A percentile compares a stretch with the other conserved stretches of the same genome.
phyloP scores from a whole-genome alignment of 805 yeast genomes.

The Ogataea allantospora region DNA sequence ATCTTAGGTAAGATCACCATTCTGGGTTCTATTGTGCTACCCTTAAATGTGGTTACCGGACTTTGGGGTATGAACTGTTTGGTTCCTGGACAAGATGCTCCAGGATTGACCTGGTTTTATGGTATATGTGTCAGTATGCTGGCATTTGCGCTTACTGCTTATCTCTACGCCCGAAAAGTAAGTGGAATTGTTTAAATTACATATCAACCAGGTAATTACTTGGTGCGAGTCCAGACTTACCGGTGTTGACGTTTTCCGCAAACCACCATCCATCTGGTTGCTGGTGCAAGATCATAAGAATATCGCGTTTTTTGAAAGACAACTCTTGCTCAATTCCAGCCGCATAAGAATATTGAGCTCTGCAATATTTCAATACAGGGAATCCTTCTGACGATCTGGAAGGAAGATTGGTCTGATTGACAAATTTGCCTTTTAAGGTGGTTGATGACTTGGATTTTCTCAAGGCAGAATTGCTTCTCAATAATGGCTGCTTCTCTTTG shows the following conservation, averaged over 20 bases:
- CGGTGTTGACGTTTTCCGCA: constrained; percentile 50
- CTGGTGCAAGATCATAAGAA: constrained; percentile 49
- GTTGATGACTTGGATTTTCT: constrained; percentile 33
- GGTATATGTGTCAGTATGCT: constrained; percentile 47
- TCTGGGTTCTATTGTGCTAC: constrained; percentile 91
- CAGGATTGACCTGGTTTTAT: constrained; percentile 67
- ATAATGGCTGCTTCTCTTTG: neutral
- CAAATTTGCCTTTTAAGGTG: constrained; percentile 22
- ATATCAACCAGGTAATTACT: constrained; percentile 49
- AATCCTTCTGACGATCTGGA: constrained; percentile 50
- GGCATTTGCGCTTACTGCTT: constrained; percentile 45
- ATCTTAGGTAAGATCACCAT: constrained; percentile 91
- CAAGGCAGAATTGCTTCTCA: constrained; percentile 15
- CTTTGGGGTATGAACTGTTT: constrained; percentile 98
- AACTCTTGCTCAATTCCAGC: constrained; percentile 63
- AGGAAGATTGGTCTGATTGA: constrained; percentile 40
- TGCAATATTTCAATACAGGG: constrained; percentile 48
- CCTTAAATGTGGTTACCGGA: constrained; percentile 94
- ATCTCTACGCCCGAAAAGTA: constrained; percentile 46
- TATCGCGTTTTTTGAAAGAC: constrained; percentile 56
- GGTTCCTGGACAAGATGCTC: constrained; percentile 85
- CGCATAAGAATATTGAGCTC: constrained; percentile 56
- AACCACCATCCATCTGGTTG: constrained; percentile 80
- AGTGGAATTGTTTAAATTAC: constrained; percentile 31
- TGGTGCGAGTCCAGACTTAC: constrained; percentile 59